Base-by-base conservation (phyloP, 257 asterid genomes). In the Leonotis leonurus region DNA sequence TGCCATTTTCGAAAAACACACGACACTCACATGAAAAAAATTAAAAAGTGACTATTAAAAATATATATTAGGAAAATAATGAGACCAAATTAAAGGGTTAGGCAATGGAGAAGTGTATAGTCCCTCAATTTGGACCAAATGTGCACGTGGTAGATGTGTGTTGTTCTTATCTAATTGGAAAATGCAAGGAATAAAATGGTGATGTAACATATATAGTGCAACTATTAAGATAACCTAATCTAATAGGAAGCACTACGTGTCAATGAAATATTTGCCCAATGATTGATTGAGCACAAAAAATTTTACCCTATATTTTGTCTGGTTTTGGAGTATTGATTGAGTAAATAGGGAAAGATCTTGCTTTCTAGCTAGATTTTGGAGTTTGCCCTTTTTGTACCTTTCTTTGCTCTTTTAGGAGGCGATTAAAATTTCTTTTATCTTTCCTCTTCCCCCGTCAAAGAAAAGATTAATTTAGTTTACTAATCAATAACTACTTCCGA, bases 171-270 rank as follows among this genome's bases (percentile, higher is more conserved):
- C 25, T 43, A 53, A 50, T 39, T 8, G 55, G 57, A 70, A 39
- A 50, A 20, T 33, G 17, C 44, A 53, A 60, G 11, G 70, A 73
- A 70, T 63, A 26, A 61, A 70, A 6, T 41, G 43, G 16, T 51
- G 26, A 25, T 22, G 24, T 9, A 29, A 60, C 12, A 27, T n/a
- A n/a, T n/a, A n/a, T n/a, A n/a, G 10, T 54, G 14, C 22, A 29
- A 60, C n/a, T 5, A 49, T 51, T 50, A 14, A 40, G 36, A 60
- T 62, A 72, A 53, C 32, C 33, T 62, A 63, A 67, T 71, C 74
- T 72, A 66, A 64, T 56, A 26, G 16, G 24, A 62, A 59, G n/a
- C n/a, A n/a, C 59, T 71, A 17, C 73, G 81, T 80, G 85, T 71
- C 75, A 71, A 48, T 49, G 72, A 70, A 68, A 39, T 32, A 66